Conservation (phyloP, 768 basidiomycete species). For the Cystobasidium onofrii region DNA sequence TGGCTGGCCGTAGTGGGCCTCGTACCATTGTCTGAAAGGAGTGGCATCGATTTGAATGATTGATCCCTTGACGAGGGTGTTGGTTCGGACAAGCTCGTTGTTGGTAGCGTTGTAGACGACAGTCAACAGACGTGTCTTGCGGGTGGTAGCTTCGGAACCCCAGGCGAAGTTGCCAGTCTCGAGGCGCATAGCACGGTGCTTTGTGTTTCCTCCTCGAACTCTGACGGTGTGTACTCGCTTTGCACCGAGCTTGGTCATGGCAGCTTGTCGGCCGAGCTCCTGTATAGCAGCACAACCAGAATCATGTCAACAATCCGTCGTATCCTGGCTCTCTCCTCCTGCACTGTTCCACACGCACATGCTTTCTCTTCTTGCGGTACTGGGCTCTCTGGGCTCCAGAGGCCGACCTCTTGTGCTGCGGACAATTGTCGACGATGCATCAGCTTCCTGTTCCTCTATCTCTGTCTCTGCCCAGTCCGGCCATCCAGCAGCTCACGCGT, state of each 20-base stretch:
- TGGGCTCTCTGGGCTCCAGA: conserved; percentile 71
- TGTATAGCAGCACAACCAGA: too few species aligned
- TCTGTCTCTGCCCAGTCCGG: not conserved
- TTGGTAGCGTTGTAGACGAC: conserved; percentile 99
- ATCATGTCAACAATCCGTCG: not conserved
- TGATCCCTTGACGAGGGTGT: conserved; percentile 93
- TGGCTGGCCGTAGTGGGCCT: conserved; percentile 92
- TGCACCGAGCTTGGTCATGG: conserved; percentile 88
- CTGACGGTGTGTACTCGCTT: conserved; percentile 95
- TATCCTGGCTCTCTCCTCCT: too few species aligned
- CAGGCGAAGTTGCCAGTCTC: conserved; percentile 98
- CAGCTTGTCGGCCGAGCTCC: conserved; percentile 95
- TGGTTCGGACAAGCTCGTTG: conserved; percentile 99
- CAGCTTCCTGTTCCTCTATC: too few species aligned
- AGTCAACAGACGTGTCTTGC: conserved; percentile 90
- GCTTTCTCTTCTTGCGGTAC: conserved; percentile 99
- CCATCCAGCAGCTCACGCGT: not conserved
- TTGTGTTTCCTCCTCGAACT: conserved; percentile 88
- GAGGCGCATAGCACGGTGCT: conserved; percentile 91
- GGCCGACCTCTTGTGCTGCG: conserved; percentile 12
- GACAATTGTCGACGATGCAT: not conserved
- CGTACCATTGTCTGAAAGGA: conserved; percentile 99
- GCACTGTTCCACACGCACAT: too few species aligned
- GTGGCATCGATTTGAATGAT: conserved; percentile 97
- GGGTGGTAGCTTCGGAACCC: conserved; percentile 87